A percentile compares a stretch with the other conserved stretches of the same genome.
Conservation (phyloP, 768 basidiomycete genomes). For the Pisolithus microcarpus region DNA sequence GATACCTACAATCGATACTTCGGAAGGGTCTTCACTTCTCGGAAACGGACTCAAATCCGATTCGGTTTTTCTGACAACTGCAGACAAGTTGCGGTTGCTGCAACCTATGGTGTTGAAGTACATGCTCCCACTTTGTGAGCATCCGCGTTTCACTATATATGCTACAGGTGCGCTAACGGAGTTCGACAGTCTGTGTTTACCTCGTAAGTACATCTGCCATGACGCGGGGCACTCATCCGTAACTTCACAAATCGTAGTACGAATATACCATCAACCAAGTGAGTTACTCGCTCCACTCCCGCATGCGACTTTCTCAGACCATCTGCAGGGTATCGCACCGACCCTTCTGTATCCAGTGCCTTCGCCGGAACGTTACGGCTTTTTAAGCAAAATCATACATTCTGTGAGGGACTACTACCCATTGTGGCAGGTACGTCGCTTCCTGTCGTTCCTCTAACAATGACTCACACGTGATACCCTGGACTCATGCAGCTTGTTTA, state of each 20-base stretch:
- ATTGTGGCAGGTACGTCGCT: constrained; percentile 70
- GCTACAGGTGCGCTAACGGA: constrained; percentile 8
- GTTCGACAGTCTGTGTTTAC: constrained; percentile 48
- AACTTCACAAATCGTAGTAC: constrained; percentile 45
- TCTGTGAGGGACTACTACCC: constrained; percentile 91
- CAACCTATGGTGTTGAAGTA: constrained; percentile 73
- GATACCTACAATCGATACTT: constrained; percentile 13
- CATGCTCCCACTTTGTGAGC: constrained; percentile 91
- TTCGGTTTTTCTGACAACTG: constrained; percentile 45
- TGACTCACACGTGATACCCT: constrained; percentile 3
- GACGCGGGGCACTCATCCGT: neutral
- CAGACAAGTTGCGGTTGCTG: constrained; percentile 77
- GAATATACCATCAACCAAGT: constrained; percentile 92
- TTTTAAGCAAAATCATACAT: constrained; percentile 74
- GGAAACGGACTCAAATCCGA: constrained; percentile 31
- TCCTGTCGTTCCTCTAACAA: constrained; percentile 7
- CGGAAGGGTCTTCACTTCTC: constrained; percentile 23
- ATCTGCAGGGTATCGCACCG: constrained; percentile 71
- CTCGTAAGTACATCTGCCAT: constrained; percentile 35
- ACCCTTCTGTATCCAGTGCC: constrained; percentile 87
- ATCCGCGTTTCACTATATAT: neutral
- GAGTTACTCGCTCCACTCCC: constrained; percentile 4
- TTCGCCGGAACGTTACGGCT: constrained; percentile 43
- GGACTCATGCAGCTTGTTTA: constrained; percentile 56
- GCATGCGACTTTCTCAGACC: neutral